Evolutionary conservation across 768 basidiomycete genomes (phyloP), one percentile per base, ranked within the genome.

Genomic region (Strobilomyces confusus): DNA sequence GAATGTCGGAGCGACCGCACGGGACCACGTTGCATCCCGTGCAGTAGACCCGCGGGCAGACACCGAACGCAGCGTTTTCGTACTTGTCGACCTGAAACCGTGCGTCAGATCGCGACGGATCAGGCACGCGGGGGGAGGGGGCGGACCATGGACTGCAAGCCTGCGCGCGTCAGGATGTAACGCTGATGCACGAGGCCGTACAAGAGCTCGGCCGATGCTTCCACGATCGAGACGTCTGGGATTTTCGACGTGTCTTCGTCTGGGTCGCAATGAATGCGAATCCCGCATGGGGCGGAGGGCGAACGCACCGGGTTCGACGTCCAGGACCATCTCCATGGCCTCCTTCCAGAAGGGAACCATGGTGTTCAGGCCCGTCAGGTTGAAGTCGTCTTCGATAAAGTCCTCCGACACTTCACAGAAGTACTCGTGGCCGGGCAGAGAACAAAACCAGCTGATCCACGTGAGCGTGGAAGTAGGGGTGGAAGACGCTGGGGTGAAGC

Each of bases 341-440:
- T 99, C 97, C 70, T 98, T 98, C 93, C 95, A 99, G 69, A 99
- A 99, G 9, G 97, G 97, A 17, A 98, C 97, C 86, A 95, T 86
- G 30, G 81, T 81, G 66, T 94, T 95, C 69, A 99, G 73, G 7
- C 97, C 97, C 6, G 97, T 99, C 36, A 99, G 77, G 74, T 99
- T 99, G 77, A 99, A 99, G 68, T 98, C 92, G 73, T 99, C 97
- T 70, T 98, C 93, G 69, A 99, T 98, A 72, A 98, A 99, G 69
- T 99, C 97, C 68, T 97, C 95, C 54, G 92, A 87, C 44, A 98
- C 95, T 75, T 97, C 95, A 72, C 92, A 95, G 69, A 97, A 98
- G 76, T 97, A 98, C 73, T 98, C 95, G 71, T 98, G 95, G 40
- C 91, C 91, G 12, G 92, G 92, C 47, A 95, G 75, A 37, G 92